A percentile compares a stretch with the other conserved stretches of the same genome.
Conservation (phyloP, 495 filamentous ascomycete species). For the Parathielavia hyrcaniae region DNA sequence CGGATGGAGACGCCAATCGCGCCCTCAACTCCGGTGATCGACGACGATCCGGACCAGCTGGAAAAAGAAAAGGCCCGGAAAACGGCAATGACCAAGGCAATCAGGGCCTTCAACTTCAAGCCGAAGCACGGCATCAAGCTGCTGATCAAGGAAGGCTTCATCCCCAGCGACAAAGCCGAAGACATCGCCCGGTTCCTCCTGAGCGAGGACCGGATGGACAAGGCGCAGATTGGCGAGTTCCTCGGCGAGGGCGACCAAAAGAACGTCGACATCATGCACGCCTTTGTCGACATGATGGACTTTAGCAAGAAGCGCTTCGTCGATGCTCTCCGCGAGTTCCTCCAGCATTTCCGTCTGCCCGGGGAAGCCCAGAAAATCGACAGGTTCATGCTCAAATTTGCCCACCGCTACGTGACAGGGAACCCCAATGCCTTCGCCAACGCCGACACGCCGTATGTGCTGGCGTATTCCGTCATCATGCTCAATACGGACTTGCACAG, state of each 20-base stretch:
- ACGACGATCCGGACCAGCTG: conserved; percentile 86
- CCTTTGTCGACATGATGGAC: conserved; percentile 93
- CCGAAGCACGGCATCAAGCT: conserved; percentile 88
- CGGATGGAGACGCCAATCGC: conserved; percentile 57
- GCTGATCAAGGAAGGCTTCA: conserved; percentile 77
- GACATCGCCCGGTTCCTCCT: conserved; percentile 83
- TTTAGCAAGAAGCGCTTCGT: conserved; percentile 92
- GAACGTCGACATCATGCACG: conserved; percentile 96
- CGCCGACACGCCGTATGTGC: conserved; percentile 93
- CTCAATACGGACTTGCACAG: conserved; percentile 96
- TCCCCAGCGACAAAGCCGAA: conserved; percentile 63
- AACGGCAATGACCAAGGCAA: conserved; percentile 79
- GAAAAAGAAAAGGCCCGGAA: conserved; percentile 92
- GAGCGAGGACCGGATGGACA: conserved; percentile 70
- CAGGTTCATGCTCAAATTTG: conserved; percentile 99
- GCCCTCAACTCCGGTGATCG: conserved; percentile 66
- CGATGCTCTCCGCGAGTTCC: conserved; percentile 80
- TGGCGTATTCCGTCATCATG: conserved; percentile 94
- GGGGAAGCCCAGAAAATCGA: conserved; percentile 99
- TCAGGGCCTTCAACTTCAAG: conserved; percentile 96
- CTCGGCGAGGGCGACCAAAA: conserved; percentile 87
- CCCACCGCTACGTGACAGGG: conserved; percentile 85
- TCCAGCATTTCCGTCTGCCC: conserved; percentile 91
- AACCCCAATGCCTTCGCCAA: conserved; percentile 98
- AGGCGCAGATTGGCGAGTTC: conserved; percentile 87